Percentiles rank a stretch among this genome's conserved stretches.
These are phyloP conservation scores for Trichoderma aggressivum DNA, from an alignment of 2,329 filamentous ascomycete genomes.

Conservation along the genomic window DNA sequence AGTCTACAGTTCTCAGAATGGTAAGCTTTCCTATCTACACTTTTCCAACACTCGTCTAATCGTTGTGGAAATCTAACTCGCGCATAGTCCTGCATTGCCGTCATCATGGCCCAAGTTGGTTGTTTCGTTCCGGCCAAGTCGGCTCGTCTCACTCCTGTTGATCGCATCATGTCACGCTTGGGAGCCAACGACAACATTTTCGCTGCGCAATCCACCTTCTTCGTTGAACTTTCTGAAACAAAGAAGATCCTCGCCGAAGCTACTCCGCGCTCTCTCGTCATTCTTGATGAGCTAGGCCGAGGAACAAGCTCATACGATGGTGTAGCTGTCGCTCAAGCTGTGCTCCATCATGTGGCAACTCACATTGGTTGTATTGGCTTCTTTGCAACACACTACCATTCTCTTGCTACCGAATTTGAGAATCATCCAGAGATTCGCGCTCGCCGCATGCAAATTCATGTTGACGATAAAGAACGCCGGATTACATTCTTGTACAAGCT, in stretches of 20 bases:
- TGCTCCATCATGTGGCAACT: conserved; percentile 91
- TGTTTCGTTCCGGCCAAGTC: conserved; percentile 84
- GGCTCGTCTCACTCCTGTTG: conserved; percentile 82
- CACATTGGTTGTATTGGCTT: conserved; percentile 93
- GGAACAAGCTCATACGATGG: conserved; percentile 95
- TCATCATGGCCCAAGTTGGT: conserved; percentile 96
- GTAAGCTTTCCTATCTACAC: conserved; percentile 44
- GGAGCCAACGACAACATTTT: conserved; percentile 99
- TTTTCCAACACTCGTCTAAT: not conserved
- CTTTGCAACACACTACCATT: conserved; percentile 98
- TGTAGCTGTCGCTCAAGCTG: conserved; percentile 92
- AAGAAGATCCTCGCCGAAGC: conserved; percentile 97
- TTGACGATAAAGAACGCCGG: conserved; percentile 77
- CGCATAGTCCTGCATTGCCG: conserved; percentile 78
- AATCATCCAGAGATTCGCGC: conserved; percentile 82
- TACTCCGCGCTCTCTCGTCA: conserved; percentile 89
- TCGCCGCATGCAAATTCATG: conserved; percentile 90
- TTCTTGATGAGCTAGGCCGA: conserved; percentile 91
- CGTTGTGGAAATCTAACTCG: conserved; percentile 24
- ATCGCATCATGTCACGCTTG: conserved; percentile 97
- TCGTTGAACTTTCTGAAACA: conserved; percentile 94
- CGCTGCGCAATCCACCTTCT: conserved; percentile 95
- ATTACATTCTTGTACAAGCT: conserved; percentile 97
- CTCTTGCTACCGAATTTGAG: conserved; percentile 84
- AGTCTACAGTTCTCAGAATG: conserved; percentile 95